Conservation (phyloP, 225 moss, liverwort and hornwort genomes). For the Neckera pumila region DNA sequence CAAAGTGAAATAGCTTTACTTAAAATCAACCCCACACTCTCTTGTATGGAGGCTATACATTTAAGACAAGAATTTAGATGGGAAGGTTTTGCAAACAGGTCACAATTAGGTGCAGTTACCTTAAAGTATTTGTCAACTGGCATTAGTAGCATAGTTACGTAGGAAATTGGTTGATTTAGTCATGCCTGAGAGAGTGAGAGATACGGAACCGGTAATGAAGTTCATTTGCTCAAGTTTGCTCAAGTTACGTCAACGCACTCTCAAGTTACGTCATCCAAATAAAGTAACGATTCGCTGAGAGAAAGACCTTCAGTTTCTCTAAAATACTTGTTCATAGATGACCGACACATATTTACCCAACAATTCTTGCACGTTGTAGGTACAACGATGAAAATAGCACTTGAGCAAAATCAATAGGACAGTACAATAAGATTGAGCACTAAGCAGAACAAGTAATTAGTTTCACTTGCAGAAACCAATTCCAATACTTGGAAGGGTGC, state of each 20-base stretch:
- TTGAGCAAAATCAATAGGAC: neutral
- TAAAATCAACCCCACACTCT: neutral
- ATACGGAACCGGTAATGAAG: neutral
- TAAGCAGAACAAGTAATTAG: neutral
- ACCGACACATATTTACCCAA: neutral
- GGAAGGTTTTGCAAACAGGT: accelerated
- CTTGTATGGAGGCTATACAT: too few species aligned
- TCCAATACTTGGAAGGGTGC: neutral
- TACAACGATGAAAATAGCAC: neutral
- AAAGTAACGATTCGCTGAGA: neutral
- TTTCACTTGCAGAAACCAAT: neutral
- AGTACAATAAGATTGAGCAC: neutral
- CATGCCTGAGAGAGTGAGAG: neutral
- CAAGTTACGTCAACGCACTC: neutral
- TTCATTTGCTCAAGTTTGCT: too few species aligned
- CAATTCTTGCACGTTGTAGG: neutral
- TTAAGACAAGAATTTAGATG: neutral
- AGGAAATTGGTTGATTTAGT: neutral
- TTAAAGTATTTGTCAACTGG: too few species aligned
- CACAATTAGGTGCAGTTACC: too few species aligned
- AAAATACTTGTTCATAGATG: neutral
- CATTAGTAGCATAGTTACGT: neutral
- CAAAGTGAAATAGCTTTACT: neutral
- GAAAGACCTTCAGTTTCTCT: too few species aligned
- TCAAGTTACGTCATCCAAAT: neutral